Conservation (phyloP, 768 basidiomycete genomes). For the Naematelia encephala region DNA sequence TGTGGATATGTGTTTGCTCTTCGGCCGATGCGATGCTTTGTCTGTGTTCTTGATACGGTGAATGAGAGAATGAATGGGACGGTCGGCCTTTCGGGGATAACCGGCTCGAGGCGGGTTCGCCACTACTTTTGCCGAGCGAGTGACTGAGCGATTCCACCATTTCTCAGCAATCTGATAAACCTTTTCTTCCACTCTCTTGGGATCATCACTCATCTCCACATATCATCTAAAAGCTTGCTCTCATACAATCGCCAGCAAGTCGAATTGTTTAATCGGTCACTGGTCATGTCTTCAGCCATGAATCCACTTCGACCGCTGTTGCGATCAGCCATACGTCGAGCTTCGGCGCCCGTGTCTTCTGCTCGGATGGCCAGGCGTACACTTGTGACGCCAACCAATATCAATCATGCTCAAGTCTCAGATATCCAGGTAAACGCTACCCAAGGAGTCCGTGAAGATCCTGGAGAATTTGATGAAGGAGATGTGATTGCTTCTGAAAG, state of each 20-base stretch:
- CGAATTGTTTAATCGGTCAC: too few species aligned
- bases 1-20: too few species aligned
- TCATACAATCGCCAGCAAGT: not conserved
- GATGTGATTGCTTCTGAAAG: slow-evolving; percentile 25
- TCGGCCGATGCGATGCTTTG: not conserved
- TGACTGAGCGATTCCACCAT: not conserved
- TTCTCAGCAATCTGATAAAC: not conserved
- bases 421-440: slow-evolving; percentile 8
- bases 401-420: slow-evolving; percentile 18
- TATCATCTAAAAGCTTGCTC: too few species aligned
- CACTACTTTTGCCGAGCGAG: not conserved
- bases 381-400: slow-evolving; percentile 22
- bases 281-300: not conserved
- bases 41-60: too few species aligned
- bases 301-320: not conserved
- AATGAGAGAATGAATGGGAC: too few species aligned
- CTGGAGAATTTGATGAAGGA: slow-evolving; percentile 36
- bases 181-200: not conserved
- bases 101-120: not conserved
- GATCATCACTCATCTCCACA: not conserved
- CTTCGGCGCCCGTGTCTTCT: not conserved
- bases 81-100: not conserved
- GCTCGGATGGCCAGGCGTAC: slow-evolving; percentile 12
- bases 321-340: not conserved
- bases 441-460: slow-evolving; percentile 31